phyloP scores from a whole-genome alignment of 352 stramenopile genomes.

The Thraustochytrium sp. region DNA sequence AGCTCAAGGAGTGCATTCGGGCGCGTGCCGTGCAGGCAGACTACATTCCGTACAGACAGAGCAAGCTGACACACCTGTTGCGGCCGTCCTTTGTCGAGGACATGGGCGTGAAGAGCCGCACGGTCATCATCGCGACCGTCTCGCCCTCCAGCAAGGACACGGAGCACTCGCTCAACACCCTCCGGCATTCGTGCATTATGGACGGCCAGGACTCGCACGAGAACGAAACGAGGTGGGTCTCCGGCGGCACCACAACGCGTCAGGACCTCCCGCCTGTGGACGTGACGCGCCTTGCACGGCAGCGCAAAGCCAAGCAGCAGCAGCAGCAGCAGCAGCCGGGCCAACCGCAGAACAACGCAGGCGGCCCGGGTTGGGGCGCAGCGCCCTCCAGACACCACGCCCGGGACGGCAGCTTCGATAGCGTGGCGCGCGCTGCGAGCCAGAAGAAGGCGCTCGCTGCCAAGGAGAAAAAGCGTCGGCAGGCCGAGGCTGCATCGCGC shows the following conservation, averaged over 20 bases:
- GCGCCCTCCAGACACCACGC: not conserved
- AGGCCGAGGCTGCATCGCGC: not conserved
- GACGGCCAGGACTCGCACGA: conserved; percentile 31
- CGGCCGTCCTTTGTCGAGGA: conserved; percentile 54
- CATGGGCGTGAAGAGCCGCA: conserved; percentile 52
- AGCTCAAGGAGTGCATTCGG: conserved; percentile 70
- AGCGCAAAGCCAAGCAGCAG: not conserved
- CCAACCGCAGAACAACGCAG: not conserved
- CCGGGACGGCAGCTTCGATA: conserved; percentile 32
- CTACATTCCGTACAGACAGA: conserved; percentile 65
- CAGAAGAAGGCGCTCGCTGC: not conserved
- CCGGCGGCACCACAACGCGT: not conserved
- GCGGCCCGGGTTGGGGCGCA: not conserved
- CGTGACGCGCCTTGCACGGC: not conserved
- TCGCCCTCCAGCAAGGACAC: conserved; percentile 65
- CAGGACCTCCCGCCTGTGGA: conserved; percentile 8
- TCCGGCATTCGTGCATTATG: conserved; percentile 50
- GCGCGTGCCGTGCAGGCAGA: conserved; percentile 58
- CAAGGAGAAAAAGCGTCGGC: not conserved
- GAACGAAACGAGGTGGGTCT: not conserved
- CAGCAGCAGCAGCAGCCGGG: not conserved
- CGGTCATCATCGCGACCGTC: conserved; percentile 69
- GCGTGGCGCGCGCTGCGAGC: not conserved
- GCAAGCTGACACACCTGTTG: conserved; percentile 66
- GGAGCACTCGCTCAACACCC: conserved; percentile 67